A percentile compares a stretch with the other conserved stretches of the same genome.
These are phyloP conservation scores for Hyaloscypha variabilis DNA, from an alignment of 495 filamentous ascomycete species.

Conservation along the genomic window DNA sequence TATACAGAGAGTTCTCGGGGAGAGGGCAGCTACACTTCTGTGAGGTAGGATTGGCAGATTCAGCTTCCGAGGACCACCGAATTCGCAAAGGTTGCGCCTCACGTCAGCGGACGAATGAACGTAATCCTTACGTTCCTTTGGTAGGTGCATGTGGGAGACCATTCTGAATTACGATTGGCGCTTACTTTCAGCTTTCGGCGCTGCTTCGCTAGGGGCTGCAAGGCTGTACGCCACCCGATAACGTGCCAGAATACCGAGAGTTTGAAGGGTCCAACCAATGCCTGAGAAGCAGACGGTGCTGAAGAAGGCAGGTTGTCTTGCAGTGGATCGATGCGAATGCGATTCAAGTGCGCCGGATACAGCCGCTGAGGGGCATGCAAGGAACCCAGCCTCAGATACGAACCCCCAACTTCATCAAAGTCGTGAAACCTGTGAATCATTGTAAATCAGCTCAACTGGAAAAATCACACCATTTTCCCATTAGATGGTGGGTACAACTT, in stretches of 20 bases:
- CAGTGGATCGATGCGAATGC: neutral
- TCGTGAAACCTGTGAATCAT: neutral
- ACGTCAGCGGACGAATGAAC: constrained; percentile 5
- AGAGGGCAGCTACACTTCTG: neutral
- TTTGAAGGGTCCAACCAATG: neutral
- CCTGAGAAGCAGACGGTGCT: neutral
- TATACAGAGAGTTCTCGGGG: neutral
- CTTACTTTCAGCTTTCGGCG: constrained; percentile 6
- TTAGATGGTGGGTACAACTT: neutral
- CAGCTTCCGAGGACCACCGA: neutral
- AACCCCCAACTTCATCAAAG: neutral
- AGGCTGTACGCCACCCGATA: neutral
- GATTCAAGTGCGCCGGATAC: neutral
- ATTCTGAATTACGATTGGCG: neutral
- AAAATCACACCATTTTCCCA: neutral
- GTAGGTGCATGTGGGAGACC: neutral
- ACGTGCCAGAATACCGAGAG: neutral
- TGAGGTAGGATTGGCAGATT: neutral
- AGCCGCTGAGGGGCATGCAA: neutral
- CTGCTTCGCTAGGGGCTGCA: too few species aligned
- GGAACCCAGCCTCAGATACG: neutral
- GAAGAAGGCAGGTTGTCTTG: neutral
- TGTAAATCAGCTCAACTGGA: neutral
- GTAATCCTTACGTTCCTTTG: neutral
- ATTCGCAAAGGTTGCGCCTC: neutral